These are phyloP conservation scores for Curvularia spicifera DNA, from an alignment of 2,329 filamentous ascomycete species.

Conservation along the genomic window DNA sequence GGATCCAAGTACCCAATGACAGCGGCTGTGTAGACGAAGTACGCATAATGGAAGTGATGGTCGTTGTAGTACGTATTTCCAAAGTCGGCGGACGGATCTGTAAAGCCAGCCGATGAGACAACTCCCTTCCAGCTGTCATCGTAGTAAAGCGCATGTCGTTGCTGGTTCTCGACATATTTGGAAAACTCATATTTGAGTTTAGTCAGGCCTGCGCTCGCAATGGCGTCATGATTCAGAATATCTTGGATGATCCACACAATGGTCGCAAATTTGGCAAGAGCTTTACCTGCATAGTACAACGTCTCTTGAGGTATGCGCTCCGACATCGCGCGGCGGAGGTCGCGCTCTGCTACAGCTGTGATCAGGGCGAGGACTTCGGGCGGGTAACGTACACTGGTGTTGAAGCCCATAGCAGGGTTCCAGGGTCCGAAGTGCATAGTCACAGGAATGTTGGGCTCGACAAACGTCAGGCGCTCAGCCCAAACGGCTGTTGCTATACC, in stretches of 20 bases:
- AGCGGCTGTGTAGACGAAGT: constrained; percentile 86
- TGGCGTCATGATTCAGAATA: constrained; percentile 63
- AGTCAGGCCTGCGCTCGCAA: constrained; percentile 57
- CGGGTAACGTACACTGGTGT: constrained; percentile 45
- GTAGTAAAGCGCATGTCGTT: constrained; percentile 60
- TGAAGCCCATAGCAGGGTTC: constrained; percentile 59
- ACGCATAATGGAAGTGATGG: constrained; percentile 73
- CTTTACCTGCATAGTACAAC: constrained; percentile 89
- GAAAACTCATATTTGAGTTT: constrained; percentile 57
- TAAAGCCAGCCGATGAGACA: constrained; percentile 78
- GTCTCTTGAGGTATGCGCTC: constrained; percentile 77
- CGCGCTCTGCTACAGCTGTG: constrained; percentile 67
- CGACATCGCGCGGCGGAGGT: constrained; percentile 78
- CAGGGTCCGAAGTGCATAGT: constrained; percentile 82
- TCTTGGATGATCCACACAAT: constrained; percentile 57
- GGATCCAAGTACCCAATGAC: constrained; percentile 81
- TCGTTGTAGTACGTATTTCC: constrained; percentile 82
- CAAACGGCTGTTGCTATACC: constrained; percentile 76
- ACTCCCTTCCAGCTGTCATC: constrained; percentile 76
- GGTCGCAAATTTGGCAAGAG: constrained; percentile 51
- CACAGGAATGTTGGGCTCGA: constrained; percentile 74
- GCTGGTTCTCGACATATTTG: constrained; percentile 55
- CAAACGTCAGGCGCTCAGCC: constrained; percentile 66
- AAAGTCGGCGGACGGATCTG: constrained; percentile 77
- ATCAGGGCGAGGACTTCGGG: constrained; percentile 66